phyloP scores from a whole-genome alignment of 495 filamentous ascomycete genomes.

The Rhypophila decipiens region DNA sequence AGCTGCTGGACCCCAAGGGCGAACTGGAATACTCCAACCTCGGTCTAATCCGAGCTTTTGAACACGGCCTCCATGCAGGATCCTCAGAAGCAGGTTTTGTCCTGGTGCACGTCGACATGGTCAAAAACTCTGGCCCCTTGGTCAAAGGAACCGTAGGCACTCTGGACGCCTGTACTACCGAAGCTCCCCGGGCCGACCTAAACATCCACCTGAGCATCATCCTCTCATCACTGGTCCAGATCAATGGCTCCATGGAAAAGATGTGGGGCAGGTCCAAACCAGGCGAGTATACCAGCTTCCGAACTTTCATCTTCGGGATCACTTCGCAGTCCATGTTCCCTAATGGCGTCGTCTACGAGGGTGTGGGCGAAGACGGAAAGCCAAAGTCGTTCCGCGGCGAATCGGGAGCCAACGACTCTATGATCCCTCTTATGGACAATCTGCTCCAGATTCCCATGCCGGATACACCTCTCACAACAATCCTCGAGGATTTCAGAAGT shows the following conservation, averaged over 20 bases:
- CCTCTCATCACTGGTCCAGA: slow-evolving; percentile 55
- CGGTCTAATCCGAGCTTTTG: slow-evolving; percentile 80
- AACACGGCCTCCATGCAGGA: slow-evolving; percentile 72
- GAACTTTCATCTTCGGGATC: slow-evolving; percentile 93
- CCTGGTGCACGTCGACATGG: slow-evolving; percentile 78
- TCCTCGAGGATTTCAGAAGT: slow-evolving; percentile 75
- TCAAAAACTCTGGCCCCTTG: slow-evolving; percentile 65
- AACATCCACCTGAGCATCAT: slow-evolving; percentile 58
- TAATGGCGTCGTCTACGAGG: slow-evolving; percentile 80
- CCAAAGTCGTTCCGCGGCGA: slow-evolving; percentile 76
- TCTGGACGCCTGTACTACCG: slow-evolving; percentile 51
- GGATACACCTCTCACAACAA: slow-evolving; percentile 72
- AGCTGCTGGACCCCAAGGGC: slow-evolving; percentile 54
- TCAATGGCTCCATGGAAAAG: slow-evolving; percentile 74
- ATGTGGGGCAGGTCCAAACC: slow-evolving; percentile 88
- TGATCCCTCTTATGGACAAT: slow-evolving; percentile 83
- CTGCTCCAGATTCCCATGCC: slow-evolving; percentile 77
- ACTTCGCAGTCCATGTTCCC: slow-evolving; percentile 88
- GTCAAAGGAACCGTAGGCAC: slow-evolving; percentile 61
- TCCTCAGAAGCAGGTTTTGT: slow-evolving; percentile 93
- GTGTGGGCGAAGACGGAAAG: slow-evolving; percentile 59
- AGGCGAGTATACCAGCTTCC: slow-evolving; percentile 69
- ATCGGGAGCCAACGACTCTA: slow-evolving; percentile 80
- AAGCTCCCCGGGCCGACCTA: slow-evolving; percentile 41
- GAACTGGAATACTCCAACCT: slow-evolving; percentile 73